A percentile compares a stretch with the other conserved stretches of the same genome.
phyloP scores from a whole-genome alignment of 805 yeast genomes.

The Candida andamanensis region DNA sequence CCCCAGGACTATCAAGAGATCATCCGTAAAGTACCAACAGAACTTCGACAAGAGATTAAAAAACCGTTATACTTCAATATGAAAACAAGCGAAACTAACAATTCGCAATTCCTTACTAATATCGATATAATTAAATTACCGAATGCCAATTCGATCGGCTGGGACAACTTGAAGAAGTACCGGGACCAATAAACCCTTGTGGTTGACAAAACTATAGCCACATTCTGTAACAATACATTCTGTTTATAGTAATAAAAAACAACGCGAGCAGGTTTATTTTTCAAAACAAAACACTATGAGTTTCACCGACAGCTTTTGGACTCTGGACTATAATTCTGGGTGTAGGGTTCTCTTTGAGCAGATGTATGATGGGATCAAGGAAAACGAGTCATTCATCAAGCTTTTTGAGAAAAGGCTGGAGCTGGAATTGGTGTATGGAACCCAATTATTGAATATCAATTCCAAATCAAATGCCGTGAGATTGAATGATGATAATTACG shows the following conservation, averaged over 20 bases:
- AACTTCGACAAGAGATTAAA: constrained; percentile 28
- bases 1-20: constrained; percentile 33
- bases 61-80: constrained; percentile 31
- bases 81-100: constrained; percentile 23
- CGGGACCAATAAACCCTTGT: too few relatives aligned
- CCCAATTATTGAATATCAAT: constrained; percentile 39
- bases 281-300: constrained; percentile 31
- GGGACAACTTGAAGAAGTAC: constrained; percentile 40
- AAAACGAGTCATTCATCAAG: constrained; percentile 63
- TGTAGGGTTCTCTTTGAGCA: constrained; percentile 46
- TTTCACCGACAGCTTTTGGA: constrained; percentile 76
- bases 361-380: constrained; percentile 58
- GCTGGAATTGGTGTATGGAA: constrained; percentile 63
- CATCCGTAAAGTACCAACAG: constrained; percentile 26
- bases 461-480: constrained; percentile 37
- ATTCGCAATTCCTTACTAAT: constrained; percentile 31
- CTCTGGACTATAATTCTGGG: constrained; percentile 57
- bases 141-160: constrained; percentile 37
- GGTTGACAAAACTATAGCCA: too few relatives aligned
- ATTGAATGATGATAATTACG: constrained; percentile 47
- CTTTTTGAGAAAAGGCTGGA: constrained; percentile 69
- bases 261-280: too few relatives aligned
- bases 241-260: constrained; percentile 1
- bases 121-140: constrained; percentile 39
- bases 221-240: too few relatives aligned